Conservation (phyloP, 768 basidiomycete genomes). For the Clitopilus passeckerianus region DNA sequence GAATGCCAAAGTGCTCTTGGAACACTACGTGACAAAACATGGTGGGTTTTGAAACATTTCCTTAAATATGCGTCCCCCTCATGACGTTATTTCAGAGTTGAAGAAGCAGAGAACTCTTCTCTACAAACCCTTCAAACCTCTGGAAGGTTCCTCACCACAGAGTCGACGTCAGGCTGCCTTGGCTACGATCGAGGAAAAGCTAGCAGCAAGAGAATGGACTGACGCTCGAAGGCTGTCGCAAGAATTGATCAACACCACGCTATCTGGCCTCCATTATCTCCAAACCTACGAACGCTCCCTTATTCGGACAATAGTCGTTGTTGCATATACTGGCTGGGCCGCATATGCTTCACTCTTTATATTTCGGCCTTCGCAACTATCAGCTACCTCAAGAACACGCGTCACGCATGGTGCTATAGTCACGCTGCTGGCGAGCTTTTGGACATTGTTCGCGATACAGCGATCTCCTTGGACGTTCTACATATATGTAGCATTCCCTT, state of each 20-base stretch:
- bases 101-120: conserved; percentile 54
- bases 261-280: conserved; percentile 69
- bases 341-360: conserved; percentile 60
- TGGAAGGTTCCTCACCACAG: conserved; percentile 28
- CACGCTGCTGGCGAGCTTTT: conserved; percentile 29
- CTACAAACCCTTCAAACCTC: conserved; percentile 55
- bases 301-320: conserved; percentile 62
- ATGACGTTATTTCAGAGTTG: conserved; percentile 35
- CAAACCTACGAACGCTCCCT: conserved; percentile 81
- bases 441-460: conserved; percentile 55
- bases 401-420: conserved; percentile 14
- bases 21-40: conserved; percentile 76
- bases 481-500: conserved; percentile 69
- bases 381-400: background rate
- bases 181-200: conserved; percentile 37
- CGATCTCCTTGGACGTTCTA: conserved; percentile 69
- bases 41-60: conserved; percentile 34
- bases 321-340: conserved; percentile 77
- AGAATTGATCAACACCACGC: conserved; percentile 45
- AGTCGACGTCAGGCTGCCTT: conserved; percentile 30
- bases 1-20: conserved; percentile 66
- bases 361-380: conserved; percentile 33
- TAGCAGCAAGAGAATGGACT: conserved; percentile 37
- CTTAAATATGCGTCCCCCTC: background rate
- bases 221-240: conserved; percentile 45